A percentile compares a stretch with the other conserved stretches of the same genome.
These are phyloP conservation scores for Grigorovia humatica DNA, from an alignment of 805 yeast species.

Conservation along the genomic window DNA sequence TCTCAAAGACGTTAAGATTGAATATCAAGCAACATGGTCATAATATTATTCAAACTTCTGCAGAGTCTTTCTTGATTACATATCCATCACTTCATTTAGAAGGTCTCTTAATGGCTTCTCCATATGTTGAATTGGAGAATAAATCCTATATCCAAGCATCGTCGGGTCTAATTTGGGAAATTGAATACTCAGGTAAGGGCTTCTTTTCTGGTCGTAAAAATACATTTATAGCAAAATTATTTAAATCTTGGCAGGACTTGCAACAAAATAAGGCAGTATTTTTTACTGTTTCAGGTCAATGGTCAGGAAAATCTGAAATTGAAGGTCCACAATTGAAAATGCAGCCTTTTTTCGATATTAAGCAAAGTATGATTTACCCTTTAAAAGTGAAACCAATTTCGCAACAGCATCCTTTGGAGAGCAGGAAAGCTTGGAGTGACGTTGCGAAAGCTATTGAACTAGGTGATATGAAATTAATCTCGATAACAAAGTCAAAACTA, in stretches of 20 bases:
- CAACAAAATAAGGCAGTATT: conserved; percentile 51
- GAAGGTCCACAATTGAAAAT: conserved; percentile 39
- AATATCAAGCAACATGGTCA: conserved; percentile 89
- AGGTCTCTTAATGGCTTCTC: conserved; percentile 82
- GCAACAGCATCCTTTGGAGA: conserved; percentile 70
- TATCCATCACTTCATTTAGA: conserved; percentile 91
- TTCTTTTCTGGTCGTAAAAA: conserved; percentile 95
- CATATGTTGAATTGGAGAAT: conserved; percentile 90
- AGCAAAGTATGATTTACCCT: conserved; percentile 39
- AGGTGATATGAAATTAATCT: conserved; percentile 69
- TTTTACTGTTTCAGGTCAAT: conserved; percentile 80
- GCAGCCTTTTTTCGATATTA: conserved; percentile 52
- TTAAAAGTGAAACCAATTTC: conserved; percentile 70
- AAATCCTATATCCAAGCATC: conserved; percentile 73
- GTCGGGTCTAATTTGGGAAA: conserved; percentile 57
- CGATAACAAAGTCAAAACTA: conserved; percentile 61
- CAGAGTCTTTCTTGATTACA: conserved; percentile 66
- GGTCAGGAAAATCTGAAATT: conserved; percentile 72
- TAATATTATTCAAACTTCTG: conserved; percentile 57
- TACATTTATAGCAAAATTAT: conserved; percentile 78
- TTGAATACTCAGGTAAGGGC: conserved; percentile 87
- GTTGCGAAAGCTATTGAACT: conserved; percentile 79
- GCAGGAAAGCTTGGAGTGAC: conserved; percentile 79
- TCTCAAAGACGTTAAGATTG: conserved; percentile 63
- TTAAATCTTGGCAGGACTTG: conserved; percentile 40